phyloP scores from a whole-genome alignment of 352 stramenopile genomes.

The Phytophthora vignae region DNA sequence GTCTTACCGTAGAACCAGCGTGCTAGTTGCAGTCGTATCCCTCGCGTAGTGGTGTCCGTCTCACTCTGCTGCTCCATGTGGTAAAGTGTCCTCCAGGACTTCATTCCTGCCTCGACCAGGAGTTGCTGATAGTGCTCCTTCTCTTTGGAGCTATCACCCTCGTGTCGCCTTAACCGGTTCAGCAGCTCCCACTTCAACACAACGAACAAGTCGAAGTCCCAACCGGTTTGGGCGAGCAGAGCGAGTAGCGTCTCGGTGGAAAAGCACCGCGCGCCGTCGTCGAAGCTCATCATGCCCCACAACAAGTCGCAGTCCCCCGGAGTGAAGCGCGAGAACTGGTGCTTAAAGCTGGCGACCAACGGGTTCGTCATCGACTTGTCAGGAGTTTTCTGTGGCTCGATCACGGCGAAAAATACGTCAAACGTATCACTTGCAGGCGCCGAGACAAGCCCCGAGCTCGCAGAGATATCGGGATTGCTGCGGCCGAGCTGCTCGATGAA shows the following conservation, averaged over 20 bases:
- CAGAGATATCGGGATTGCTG: slow-evolving; percentile 4
- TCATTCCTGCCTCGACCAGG: slow-evolving; percentile 45
- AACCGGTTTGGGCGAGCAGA: slow-evolving; percentile 68
- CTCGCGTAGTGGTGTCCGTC: slow-evolving; percentile 21
- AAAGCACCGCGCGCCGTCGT: slow-evolving; percentile 55
- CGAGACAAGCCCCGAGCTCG: slow-evolving; percentile 31
- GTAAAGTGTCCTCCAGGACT: slow-evolving; percentile 65
- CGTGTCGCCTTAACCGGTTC: slow-evolving; percentile 32
- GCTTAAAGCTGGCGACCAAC: slow-evolving; percentile 41
- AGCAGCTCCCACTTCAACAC: slow-evolving; percentile 72
- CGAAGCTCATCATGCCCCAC: slow-evolving; percentile 76
- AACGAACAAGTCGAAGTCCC: slow-evolving; percentile 80
- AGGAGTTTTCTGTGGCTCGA: slow-evolving; percentile 8
- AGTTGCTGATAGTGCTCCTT: slow-evolving; percentile 18
- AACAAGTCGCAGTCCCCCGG: slow-evolving; percentile 81
- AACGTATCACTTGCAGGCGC: slow-evolving; percentile 75
- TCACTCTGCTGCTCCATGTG: slow-evolving; percentile 52
- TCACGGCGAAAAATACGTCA: slow-evolving; percentile 63
- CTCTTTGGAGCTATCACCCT: neutral
- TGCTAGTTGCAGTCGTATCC: slow-evolving; percentile 53
- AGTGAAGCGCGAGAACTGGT: slow-evolving; percentile 60
- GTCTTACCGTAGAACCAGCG: slow-evolving; percentile 81
- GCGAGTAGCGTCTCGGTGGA: slow-evolving; percentile 54
- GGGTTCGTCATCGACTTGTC: neutral
- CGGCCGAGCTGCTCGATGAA: slow-evolving; percentile 45